Percentiles rank a stretch among this genome's conserved stretches.
These are phyloP conservation scores for Pyrenochaeta sp. DNA, from an alignment of 2,329 filamentous ascomycete species.

Conservation along the genomic window DNA sequence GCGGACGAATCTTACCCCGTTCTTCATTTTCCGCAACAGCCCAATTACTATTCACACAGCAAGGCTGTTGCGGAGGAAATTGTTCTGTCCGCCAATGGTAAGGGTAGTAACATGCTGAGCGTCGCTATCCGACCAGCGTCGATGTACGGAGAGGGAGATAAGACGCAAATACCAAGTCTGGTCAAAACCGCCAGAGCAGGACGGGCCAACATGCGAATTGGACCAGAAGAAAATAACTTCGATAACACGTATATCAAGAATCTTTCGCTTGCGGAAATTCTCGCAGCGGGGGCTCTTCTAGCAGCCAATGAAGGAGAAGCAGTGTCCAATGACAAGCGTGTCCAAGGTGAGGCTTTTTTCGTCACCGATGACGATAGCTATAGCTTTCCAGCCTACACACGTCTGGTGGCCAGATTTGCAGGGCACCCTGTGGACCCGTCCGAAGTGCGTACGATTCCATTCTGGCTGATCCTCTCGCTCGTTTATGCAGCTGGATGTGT, in stretches of 20 bases:
- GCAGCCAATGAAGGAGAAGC: conserved; percentile 2
- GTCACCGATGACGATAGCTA: conserved; percentile 20
- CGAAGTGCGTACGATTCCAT: conserved; percentile 8
- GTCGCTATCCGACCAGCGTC: conserved; percentile 15
- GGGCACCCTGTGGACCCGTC: conserved; percentile 9
- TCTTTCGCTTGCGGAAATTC: conserved; percentile 14
- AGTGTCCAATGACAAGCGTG: conserved; percentile 6
- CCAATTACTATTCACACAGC: conserved; percentile 24
- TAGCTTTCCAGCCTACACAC: conserved; percentile 19
- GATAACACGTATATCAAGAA: conserved; percentile 23
- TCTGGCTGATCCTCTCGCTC: conserved; percentile 1
- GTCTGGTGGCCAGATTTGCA: neutral
- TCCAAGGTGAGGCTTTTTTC: conserved; percentile 22
- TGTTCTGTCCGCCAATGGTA: conserved; percentile 21
- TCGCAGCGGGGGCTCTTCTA: conserved; percentile 12
- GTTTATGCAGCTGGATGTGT: conserved; percentile 12
- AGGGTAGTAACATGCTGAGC: conserved; percentile 12
- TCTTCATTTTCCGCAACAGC: conserved; percentile 17
- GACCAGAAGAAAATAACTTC: conserved; percentile 19
- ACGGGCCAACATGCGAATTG: conserved; percentile 12
- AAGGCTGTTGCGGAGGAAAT: conserved; percentile 28
- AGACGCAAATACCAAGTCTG: neutral
- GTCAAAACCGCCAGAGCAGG: conserved; percentile 7
- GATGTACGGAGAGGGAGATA: conserved; percentile 22
- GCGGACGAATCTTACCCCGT: conserved; percentile 19